phyloP scores from a whole-genome alignment of 2,329 filamentous ascomycete species.

The Colletotrichum siamense region DNA sequence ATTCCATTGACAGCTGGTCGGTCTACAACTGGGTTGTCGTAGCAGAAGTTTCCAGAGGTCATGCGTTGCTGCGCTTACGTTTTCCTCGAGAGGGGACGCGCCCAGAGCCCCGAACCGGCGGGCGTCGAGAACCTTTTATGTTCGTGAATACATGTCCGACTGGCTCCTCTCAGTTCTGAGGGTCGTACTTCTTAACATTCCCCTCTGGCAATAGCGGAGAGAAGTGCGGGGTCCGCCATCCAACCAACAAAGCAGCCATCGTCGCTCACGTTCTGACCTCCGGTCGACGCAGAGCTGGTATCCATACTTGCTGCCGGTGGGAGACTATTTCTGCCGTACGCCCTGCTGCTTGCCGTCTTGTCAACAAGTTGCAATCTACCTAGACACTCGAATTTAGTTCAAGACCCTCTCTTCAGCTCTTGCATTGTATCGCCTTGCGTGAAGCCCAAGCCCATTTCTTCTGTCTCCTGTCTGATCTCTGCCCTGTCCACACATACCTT shows the following conservation, averaged over 20 bases:
- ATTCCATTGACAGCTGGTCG: background rate
- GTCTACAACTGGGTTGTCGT: background rate
- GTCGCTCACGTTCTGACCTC: background rate
- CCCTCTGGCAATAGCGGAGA: background rate
- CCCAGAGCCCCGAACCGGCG: background rate
- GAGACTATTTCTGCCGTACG: background rate
- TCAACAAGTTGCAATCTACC: background rate
- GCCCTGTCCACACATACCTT: background rate
- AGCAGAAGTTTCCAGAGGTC: background rate
- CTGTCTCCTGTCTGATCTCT: background rate
- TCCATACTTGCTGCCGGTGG: background rate
- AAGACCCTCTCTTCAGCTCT: background rate
- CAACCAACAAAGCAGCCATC: background rate
- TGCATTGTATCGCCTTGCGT: background rate
- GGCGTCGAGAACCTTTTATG: background rate
- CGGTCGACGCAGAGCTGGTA: background rate
- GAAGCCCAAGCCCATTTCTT: background rate
- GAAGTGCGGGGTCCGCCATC: background rate
- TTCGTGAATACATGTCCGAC: background rate
- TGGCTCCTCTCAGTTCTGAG: background rate
- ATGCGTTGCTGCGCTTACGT: background rate
- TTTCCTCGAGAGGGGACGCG: background rate
- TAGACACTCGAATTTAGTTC: background rate
- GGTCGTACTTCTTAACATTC: background rate
- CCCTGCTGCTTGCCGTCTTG: background rate